Evolutionary conservation across 805 yeast genomes (phyloP).

Genomic region (Candida chilensis): DNA sequence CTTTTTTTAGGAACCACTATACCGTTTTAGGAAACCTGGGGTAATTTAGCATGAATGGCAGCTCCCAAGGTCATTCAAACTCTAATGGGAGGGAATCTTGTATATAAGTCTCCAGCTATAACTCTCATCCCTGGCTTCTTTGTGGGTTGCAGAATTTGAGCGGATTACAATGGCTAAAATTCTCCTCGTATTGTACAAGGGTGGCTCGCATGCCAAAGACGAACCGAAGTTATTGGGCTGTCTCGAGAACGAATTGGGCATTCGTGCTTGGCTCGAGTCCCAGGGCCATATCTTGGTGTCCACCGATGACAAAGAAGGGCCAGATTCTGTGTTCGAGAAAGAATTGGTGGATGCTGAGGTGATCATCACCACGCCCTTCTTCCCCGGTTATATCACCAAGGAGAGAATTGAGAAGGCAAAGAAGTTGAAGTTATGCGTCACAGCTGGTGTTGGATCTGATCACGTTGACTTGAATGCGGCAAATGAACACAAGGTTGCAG

Average conservation of each 20-base stretch:
- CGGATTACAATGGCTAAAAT: too few relatives aligned
- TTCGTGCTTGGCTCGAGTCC: constrained; percentile 51
- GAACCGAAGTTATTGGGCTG: constrained; percentile 59
- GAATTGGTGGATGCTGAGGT: constrained; percentile 66
- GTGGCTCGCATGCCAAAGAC: constrained; percentile 48
- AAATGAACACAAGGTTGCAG: constrained; percentile 55
- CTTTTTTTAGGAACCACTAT: too few relatives aligned
- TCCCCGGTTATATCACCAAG: constrained; percentile 65
- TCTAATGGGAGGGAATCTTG: too few relatives aligned
- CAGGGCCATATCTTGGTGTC: constrained; percentile 61
- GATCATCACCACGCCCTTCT: constrained; percentile 77
- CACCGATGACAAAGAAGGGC: constrained; percentile 64
- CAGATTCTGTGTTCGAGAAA: constrained; percentile 47
- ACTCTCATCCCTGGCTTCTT: too few relatives aligned
- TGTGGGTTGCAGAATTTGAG: too few relatives aligned
- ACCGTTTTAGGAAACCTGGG: too few relatives aligned
- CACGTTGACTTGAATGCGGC: constrained; percentile 70
- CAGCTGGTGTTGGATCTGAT: constrained; percentile 85
- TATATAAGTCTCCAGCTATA: too few relatives aligned
- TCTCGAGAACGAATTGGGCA: constrained; percentile 69
- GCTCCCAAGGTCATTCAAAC: too few relatives aligned
- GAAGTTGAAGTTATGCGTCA: constrained; percentile 58
- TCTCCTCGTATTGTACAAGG: constrained; percentile 50
- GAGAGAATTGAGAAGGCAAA: constrained; percentile 63
- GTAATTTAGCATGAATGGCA: too few relatives aligned